Evolutionary conservation across 176 grass and related monocot genomes (phyloP).

Genomic region (Eleusine coracana): DNA sequence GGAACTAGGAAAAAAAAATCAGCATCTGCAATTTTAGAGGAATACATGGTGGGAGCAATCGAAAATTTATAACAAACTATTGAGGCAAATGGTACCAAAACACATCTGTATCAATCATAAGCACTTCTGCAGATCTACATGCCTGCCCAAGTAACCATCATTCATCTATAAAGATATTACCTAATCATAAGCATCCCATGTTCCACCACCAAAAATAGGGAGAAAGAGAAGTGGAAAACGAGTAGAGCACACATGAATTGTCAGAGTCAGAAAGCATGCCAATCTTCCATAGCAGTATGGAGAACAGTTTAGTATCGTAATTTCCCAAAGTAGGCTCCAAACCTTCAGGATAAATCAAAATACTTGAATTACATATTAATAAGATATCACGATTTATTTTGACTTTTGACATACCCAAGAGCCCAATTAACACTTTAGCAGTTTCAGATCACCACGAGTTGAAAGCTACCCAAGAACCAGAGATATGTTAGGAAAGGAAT

Average conservation of each 20-base stretch:
- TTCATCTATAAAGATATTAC: constrained; percentile 3
- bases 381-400: neutral
- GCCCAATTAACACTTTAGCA: neutral
- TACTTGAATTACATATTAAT: neutral
- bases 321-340: neutral
- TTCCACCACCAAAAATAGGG: neutral
- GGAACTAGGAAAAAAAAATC: neutral
- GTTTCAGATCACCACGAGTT: constrained; percentile 1
- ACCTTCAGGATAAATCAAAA: neutral
- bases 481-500: neutral
- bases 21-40: neutral
- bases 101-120: neutral
- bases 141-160: neutral
- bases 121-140: neutral
- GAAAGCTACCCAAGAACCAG: neutral
- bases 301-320: neutral
- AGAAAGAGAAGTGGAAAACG: neutral
- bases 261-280: neutral
- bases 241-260: neutral
- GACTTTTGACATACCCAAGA: neutral
- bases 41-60: neutral
- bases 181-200: neutral
- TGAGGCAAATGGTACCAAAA: neutral
- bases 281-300: neutral
- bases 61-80: neutral